Conservation (phyloP, 169 alveolate genomes). For the Prorocentrum cordatum region DNA sequence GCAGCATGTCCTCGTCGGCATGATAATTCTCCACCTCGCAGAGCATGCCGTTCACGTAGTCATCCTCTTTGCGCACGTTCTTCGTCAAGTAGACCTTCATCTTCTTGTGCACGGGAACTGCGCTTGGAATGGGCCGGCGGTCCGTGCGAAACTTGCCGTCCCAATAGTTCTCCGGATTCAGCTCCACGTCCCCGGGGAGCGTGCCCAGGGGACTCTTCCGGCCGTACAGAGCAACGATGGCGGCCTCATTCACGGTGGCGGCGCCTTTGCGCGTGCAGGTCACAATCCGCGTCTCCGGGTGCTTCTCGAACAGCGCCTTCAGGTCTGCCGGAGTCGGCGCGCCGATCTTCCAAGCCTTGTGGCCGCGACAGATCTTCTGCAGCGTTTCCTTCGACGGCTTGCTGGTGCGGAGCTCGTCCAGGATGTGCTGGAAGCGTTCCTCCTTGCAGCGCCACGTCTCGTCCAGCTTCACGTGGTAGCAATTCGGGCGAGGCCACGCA, state of each 20-base stretch:
- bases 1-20: too few species aligned
- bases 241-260: too few species aligned
- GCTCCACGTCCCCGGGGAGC: too few species aligned
- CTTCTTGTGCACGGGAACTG: not conserved
- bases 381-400: not conserved
- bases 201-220: too few species aligned
- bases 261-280: too few species aligned
- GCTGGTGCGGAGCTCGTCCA: not conserved
- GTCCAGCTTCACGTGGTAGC: not conserved
- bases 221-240: too few species aligned
- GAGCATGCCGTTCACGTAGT: conserved; percentile 5
- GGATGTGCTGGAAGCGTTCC: not conserved
- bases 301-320: not conserved
- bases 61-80: not conserved
- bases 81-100: not conserved
- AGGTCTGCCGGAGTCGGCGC: conserved; percentile 2
- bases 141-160: too few species aligned
- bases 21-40: not conserved
- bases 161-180: too few species aligned
- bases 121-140: too few species aligned
- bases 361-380: not conserved
- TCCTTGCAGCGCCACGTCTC: conserved; percentile 8
- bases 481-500: not conserved
- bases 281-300: not conserved
- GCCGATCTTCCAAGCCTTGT: conserved; percentile 11